A percentile compares a stretch with the other conserved stretches of the same genome.
These are phyloP conservation scores for Mortierella sp. DNA, from an alignment of 371 early-diverging fungal genomes.

Conservation along the genomic window DNA sequence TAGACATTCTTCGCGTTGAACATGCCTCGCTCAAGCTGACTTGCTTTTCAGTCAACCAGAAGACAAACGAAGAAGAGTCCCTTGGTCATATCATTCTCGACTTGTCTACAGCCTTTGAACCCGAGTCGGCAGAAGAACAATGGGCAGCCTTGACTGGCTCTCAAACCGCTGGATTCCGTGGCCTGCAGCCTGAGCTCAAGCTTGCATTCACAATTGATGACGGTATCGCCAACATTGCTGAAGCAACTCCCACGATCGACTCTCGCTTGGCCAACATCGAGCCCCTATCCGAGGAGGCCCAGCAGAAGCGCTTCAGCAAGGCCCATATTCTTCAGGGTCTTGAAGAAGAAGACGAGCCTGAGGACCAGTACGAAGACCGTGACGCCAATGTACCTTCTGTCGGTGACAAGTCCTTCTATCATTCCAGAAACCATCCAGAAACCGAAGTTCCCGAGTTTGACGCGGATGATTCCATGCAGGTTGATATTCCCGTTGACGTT, in stretches of 20 bases:
- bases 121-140: conserved; percentile 39
- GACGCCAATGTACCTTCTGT: conserved; percentile 36
- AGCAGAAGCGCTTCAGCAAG: conserved; percentile 17
- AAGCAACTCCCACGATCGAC: conserved; percentile 39
- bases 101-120: conserved; percentile 38
- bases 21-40: conserved; percentile 55
- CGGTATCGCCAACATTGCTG: conserved; percentile 40
- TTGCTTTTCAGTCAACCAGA: conserved; percentile 53
- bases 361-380: conserved; percentile 19
- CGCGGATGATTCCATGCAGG: conserved; percentile 24
- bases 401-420: conserved; percentile 35
- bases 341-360: conserved; percentile 38
- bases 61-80: conserved; percentile 43
- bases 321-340: conserved; percentile 23
- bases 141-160: conserved; percentile 37
- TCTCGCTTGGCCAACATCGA: conserved; percentile 47
- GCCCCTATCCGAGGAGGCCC: conserved; percentile 26
- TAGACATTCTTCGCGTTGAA: conserved; percentile 53
- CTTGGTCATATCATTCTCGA: conserved; percentile 55
- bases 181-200: conserved; percentile 53
- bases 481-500: conserved; percentile 48
- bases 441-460: conserved; percentile 35
- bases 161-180: conserved; percentile 36
- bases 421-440: conserved; percentile 11
- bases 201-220: conserved; percentile 54